phyloP scores from a whole-genome alignment of 306 rosid genomes.

The Castanospermum australe region DNA sequence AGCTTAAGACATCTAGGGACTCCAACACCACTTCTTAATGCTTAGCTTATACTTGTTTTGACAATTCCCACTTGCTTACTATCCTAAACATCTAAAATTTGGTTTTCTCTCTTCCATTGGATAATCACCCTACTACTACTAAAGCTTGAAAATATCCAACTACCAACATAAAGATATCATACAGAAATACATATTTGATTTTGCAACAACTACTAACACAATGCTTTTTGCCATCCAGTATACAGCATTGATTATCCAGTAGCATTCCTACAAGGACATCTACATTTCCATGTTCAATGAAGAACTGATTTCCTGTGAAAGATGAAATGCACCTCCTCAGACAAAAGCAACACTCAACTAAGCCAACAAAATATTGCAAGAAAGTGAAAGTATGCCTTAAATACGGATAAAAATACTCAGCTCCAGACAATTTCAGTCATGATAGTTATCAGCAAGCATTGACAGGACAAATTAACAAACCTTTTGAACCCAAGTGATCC shows the following conservation, averaged over 20 bases:
- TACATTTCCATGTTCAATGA: not conserved
- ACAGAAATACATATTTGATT: not conserved
- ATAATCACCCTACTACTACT: not conserved
- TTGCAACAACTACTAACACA: not conserved
- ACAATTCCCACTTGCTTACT: slow-evolving; percentile 15
- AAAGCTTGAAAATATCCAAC: not conserved
- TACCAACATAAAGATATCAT: not conserved
- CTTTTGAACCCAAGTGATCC: slow-evolving; percentile 57
- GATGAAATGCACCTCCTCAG: not conserved
- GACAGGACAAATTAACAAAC: slow-evolving; percentile 41
- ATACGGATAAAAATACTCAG: slow-evolving; percentile 18
- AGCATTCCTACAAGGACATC: not conserved
- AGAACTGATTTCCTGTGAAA: not conserved
- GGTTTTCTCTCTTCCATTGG: slow-evolving; percentile 11
- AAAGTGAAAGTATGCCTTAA: slow-evolving; percentile 2
- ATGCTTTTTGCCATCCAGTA: not conserved
- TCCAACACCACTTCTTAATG: slow-evolving; percentile 10
- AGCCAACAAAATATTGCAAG: slow-evolving; percentile 19
- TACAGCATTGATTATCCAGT: not conserved
- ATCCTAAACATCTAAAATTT: slow-evolving; percentile 1
- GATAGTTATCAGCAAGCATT: slow-evolving; percentile 10
- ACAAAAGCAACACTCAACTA: slow-evolving; percentile 14
- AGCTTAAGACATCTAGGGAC: slow-evolving; percentile 16
- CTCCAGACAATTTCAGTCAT: not conserved
- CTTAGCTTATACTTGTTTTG: not conserved